Conservation (phyloP, 1,284 basidiomycete genomes). For the Sporisorium scitamineum region DNA sequence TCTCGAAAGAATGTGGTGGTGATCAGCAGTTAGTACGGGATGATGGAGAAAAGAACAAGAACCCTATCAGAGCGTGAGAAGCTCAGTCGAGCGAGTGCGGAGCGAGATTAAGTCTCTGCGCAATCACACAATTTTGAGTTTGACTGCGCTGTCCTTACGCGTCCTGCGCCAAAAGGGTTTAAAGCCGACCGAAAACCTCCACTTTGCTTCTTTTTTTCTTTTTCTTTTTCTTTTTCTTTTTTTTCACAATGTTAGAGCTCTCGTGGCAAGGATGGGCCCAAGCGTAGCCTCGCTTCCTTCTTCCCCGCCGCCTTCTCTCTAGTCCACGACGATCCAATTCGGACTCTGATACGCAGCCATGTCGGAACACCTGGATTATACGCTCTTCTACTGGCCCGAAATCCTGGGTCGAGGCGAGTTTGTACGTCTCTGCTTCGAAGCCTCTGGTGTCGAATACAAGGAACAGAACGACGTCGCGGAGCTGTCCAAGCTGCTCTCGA, state of each 20-base stretch:
- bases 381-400: conserved; percentile 59
- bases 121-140: too few species aligned
- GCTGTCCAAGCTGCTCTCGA: conserved; percentile 28
- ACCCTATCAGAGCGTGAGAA: too few species aligned
- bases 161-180: conserved; percentile 5
- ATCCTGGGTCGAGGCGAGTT: conserved; percentile 73
- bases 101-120: not conserved
- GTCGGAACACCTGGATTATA: conserved; percentile 35
- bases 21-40: not conserved
- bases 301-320: not conserved
- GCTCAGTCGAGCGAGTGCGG: not conserved
- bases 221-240: not conserved
- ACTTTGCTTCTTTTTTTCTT: conserved; percentile 1
- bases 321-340: not conserved
- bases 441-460: conserved; percentile 70
- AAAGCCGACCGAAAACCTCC: conserved; percentile 18
- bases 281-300: not conserved
- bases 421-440: conserved; percentile 72
- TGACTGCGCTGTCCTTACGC: too few species aligned
- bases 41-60: not conserved
- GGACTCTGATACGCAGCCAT: not conserved
- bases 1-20: not conserved
- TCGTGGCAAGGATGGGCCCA: not conserved
- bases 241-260: not conserved
- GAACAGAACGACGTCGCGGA: conserved; percentile 61